Evolutionary conservation across 306 rosid genomes (phyloP).

Genomic region (Citrullus colocynthis): DNA sequence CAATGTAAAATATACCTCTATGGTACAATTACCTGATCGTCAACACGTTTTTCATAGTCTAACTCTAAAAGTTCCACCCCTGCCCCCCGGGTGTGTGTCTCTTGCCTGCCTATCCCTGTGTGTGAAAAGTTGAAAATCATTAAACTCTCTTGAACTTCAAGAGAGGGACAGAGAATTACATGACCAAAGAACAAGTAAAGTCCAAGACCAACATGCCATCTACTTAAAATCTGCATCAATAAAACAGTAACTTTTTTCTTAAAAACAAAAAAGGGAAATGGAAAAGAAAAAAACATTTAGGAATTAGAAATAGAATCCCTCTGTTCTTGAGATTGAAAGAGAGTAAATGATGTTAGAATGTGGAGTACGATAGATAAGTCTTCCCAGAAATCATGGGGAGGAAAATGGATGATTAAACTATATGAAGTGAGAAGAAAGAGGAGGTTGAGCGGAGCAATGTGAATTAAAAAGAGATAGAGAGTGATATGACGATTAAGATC

Average conservation of each 20-base stretch:
- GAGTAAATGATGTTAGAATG: background rate
- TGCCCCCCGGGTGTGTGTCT: background rate
- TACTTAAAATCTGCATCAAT: background rate
- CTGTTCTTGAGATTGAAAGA: background rate
- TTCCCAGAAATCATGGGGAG: conserved; percentile 52
- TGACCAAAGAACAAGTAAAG: background rate
- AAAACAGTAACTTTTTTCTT: background rate
- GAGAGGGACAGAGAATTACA: background rate
- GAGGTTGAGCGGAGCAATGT: background rate
- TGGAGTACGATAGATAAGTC: conserved; percentile 15
- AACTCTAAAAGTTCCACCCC: background rate
- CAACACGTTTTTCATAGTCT: background rate
- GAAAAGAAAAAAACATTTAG: background rate
- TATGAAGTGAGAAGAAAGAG: background rate
- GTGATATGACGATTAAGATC: background rate
- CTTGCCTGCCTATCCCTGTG: background rate
- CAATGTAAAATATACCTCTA: background rate
- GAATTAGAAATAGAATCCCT: background rate
- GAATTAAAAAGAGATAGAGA: background rate
- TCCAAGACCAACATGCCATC: background rate
- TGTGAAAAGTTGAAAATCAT: background rate
- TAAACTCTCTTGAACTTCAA: background rate
- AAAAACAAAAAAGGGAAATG: background rate
- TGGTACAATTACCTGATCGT: background rate
- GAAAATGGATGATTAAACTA: background rate